Evolutionary conservation across 2,329 filamentous ascomycete species (phyloP), one percentile per base, ranked within the genome.

Genomic region (Colletotrichum siamense): DNA sequence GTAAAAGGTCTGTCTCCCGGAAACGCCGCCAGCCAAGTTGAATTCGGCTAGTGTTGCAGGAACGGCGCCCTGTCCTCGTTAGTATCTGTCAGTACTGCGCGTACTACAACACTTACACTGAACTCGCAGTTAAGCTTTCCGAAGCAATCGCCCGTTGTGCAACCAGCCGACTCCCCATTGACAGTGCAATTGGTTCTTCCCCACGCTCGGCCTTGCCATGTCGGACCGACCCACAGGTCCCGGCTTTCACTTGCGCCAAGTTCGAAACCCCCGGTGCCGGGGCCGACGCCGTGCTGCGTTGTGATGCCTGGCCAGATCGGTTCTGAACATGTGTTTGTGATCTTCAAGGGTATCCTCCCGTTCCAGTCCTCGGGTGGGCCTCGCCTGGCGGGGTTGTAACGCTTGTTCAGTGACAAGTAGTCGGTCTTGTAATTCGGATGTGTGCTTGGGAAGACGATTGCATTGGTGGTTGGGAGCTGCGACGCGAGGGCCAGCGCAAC

Each of bases 121-220:
- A 91, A 91, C 80, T 90, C 87, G 85, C 94, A 98, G 81, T 94
- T 87, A 75, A 96, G 81, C 75, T 91, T 89, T 7, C 93, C 92
- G 75, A 92, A 92, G 83, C 95, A 97, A 83, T 97, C 95, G 9
- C 95, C 95, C 3, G 95, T 95, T 67, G 87, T 83, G 84, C 95
- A 97, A 26, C 94, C 92, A 68, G 89, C 92, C 2, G 93, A 94
- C 64, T 92, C 89, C 18, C 87, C 87, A 79, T 93, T 92, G 83
- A 96, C 95, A 52, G 91, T 94, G 85, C 95, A 98, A 82, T 97
- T 97, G 22, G 95, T 96, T 70, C 95, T 89, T 15, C 93, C 95
- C 95, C 95, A 97, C 32, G 97, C 88, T 70, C 95, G 91, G 12
- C 95, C 95, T 82, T 95, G 93, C 95, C 95, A 98, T 79, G 95